Percentiles rank a stretch among this genome's conserved stretches.
phyloP scores from a whole-genome alignment of 495 filamentous ascomycete species.

The Podospora tetraspora region DNA sequence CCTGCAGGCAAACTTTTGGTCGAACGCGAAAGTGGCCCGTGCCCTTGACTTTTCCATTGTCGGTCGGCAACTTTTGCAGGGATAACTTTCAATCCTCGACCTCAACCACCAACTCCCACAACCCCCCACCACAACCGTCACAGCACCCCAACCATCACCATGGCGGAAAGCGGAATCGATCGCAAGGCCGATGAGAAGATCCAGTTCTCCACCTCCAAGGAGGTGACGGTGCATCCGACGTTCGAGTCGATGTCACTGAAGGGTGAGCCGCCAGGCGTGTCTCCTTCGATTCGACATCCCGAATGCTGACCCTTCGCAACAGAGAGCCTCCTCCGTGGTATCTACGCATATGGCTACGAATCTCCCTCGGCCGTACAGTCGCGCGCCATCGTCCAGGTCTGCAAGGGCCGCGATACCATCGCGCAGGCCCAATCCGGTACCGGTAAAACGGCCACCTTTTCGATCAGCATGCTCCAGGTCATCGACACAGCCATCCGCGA shows the following conservation, averaged over 20 bases:
- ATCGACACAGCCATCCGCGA: slow-evolving; percentile 89
- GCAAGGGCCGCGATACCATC: slow-evolving; percentile 97
- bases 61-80: slow-evolving; percentile 1
- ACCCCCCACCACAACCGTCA: slow-evolving; percentile 4
- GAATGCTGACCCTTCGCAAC: slow-evolving; percentile 5
- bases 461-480: slow-evolving; percentile 96
- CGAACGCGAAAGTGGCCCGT: slow-evolving; percentile 3
- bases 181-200: slow-evolving; percentile 91
- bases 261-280: slow-evolving; percentile 31
- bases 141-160: slow-evolving; percentile 39
- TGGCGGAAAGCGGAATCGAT: slow-evolving; percentile 86
- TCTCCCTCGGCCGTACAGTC: slow-evolving; percentile 96
- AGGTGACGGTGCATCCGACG: slow-evolving; percentile 76
- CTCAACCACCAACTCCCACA: slow-evolving; percentile 5
- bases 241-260: slow-evolving; percentile 65
- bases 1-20: background rate
- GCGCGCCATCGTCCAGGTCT: slow-evolving; percentile 95
- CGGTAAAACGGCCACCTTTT: slow-evolving; percentile 99
- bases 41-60: slow-evolving; percentile 1
- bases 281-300: background rate
- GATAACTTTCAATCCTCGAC: slow-evolving; percentile 1
- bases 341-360: slow-evolving; percentile 98
- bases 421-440: slow-evolving; percentile 99
- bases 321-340: slow-evolving; percentile 91
- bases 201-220: slow-evolving; percentile 96